A percentile compares a stretch with the other conserved stretches of the same genome.
Evolutionary conservation across 2,329 filamentous ascomycete species (phyloP).

Genomic region (Talaromyces pinophilus): DNA sequence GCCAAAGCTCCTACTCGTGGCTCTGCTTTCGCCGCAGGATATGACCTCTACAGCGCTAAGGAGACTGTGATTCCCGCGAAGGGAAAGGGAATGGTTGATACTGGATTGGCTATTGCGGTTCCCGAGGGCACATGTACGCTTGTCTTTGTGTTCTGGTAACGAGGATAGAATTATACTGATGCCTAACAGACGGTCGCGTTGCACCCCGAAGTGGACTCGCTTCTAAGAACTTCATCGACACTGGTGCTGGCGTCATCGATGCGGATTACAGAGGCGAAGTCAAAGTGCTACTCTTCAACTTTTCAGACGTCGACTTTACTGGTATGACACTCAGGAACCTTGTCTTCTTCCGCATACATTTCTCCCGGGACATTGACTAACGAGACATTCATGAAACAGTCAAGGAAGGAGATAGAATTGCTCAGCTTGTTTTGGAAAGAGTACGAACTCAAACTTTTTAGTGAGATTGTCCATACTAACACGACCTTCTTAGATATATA

Average conservation of each 20-base stretch:
- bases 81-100: constrained; percentile 84
- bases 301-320: constrained; percentile 76
- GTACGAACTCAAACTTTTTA: constrained; percentile 36
- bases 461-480: constrained; percentile 9
- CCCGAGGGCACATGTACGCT: constrained; percentile 83
- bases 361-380: neutral
- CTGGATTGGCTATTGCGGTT: constrained; percentile 87
- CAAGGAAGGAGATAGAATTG: constrained; percentile 83
- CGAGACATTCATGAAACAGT: constrained; percentile 46
- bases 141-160: neutral
- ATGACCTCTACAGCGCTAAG: constrained; percentile 82
- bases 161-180: neutral
- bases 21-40: constrained; percentile 85
- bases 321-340: constrained; percentile 26
- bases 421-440: constrained; percentile 89
- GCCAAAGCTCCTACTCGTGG: constrained; percentile 85
- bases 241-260: constrained; percentile 94
- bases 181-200: constrained; percentile 73
- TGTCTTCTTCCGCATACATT: no score
- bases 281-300: constrained; percentile 94
- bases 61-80: constrained; percentile 74
- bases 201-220: constrained; percentile 90
- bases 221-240: constrained; percentile 93
- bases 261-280: constrained; percentile 94
- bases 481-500: constrained; percentile 65